A percentile compares a stretch with the other conserved stretches of the same genome.
phyloP scores from a whole-genome alignment of 352 stramenopile genomes.

The Pythium dissimile region DNA sequence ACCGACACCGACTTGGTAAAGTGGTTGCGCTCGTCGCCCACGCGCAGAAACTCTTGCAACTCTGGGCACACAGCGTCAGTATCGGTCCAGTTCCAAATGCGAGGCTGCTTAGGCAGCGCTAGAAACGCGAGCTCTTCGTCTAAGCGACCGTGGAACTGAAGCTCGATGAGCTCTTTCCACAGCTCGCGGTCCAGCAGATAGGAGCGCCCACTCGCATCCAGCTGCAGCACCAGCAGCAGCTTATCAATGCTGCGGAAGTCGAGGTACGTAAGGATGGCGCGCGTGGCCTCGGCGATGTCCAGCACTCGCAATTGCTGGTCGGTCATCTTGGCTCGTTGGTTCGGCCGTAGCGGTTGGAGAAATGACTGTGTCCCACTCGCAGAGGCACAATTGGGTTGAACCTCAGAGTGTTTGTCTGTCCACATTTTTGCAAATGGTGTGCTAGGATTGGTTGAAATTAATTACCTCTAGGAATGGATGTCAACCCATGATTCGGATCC shows the following conservation, averaged over 20 bases:
- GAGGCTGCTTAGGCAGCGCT: conserved; percentile 9
- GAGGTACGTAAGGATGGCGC: conserved; percentile 10
- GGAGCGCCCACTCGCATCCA: conserved; percentile 9
- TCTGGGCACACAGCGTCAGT: conserved; percentile 2
- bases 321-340: too few species aligned
- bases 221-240: conserved; percentile 18
- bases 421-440: background rate
- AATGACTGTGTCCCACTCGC: background rate
- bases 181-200: conserved; percentile 17
- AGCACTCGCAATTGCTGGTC: conserved; percentile 9
- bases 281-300: conserved; percentile 17
- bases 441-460: conserved; percentile 5
- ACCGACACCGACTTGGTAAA: conserved; percentile 20
- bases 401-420: conserved; percentile 3
- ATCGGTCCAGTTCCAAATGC: conserved; percentile 19
- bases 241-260: conserved; percentile 16
- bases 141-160: conserved; percentile 16
- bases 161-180: conserved; percentile 15
- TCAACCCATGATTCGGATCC: conserved; percentile 16
- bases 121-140: conserved; percentile 11
- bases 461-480: background rate
- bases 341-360: too few species aligned
- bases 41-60: conserved; percentile 18
- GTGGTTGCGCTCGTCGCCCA: conserved; percentile 20
- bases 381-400: conserved; percentile 8